Evolutionary conservation across 2,329 filamentous ascomycete species (phyloP), one percentile per base, ranked within the genome.

Genomic region (Botrytis cinerea): DNA sequence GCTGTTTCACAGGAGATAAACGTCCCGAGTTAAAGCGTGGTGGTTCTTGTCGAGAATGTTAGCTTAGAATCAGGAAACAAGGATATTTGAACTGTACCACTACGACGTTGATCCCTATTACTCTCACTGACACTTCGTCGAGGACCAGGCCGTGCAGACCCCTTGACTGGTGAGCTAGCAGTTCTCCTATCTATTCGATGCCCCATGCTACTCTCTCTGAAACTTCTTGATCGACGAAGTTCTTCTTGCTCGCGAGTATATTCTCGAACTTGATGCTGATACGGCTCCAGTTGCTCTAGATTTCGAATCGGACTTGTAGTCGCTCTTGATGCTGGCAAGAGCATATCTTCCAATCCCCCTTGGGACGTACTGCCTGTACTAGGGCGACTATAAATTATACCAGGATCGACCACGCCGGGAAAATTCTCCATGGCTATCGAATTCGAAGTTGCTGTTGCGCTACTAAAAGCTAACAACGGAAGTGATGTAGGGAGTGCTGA

Each of bases 351-450:
- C 71, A 79, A 78, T 38, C 69, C 77, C 35, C 48, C 48, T 22
- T 76, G 77, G 38, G 75, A 48, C 73, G 75, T 74, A 32, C 68
- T 76, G 4, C 75, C 64, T 38, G 72, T 73, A 68, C 75, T 75
- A n/a, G 74, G 75, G 79, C 85, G 84, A 75, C 86, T 87, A 78
- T 89, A 88, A 12, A 91, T 81, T 25, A 91, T 82, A 12, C 87
- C 89, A 1, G 89, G 89, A 76, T 91, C 84, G 9, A 91, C 88
- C n/a, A 84, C 86, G 12, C 84, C 83, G 43, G 80, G 82, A 9
- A 85, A 82, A 64, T 81, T 84, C 54, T 84, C 81, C 43, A 86
- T 83, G 38, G 84, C 82, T 76, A 90, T 90, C 0, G 86, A 83
- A 74, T 89, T 84, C 14, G 88, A 86, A 48, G 82, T 79, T 57